Evolutionary conservation across 2,329 filamentous ascomycete genomes (phyloP), one percentile per base, ranked within the genome.

Genomic region (Lachnellula subtilissima): DNA sequence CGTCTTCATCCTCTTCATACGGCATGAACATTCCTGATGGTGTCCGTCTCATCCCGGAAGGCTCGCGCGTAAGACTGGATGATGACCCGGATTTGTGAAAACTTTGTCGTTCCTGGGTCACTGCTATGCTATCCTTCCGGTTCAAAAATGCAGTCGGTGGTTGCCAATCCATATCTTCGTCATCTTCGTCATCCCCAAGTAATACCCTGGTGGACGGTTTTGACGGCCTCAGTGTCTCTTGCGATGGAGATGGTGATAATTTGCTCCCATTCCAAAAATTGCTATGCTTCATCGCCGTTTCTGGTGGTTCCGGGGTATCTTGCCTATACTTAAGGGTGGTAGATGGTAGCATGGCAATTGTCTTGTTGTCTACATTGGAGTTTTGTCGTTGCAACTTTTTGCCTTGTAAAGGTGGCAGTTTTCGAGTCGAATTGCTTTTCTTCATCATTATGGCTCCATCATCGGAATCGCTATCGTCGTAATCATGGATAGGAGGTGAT

Each of bases 21-120:
- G 91, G 89, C 88, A 95, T 92, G 66, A 96, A 88, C 89, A 96
- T 95, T 64, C 91, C 91, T 40, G 90, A 94, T 50, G 85, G 78
- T 19, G 90, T 95, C 63, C 91, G 81, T 60, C 87, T 84, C 77
- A 95, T 86, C 52, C 86, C 85, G 17, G 73, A 75, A 42, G 66
- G 67, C 57, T 82, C 78, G 19, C 74, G 75, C n/a, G 69, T 71
- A n/a, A 82, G 71, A 52, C 61, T 66, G 35, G 66, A 70, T 71
- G 42, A 76, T 72, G 23, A 81, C 11, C 55, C 57, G 1, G 66
- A 68, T 12, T 61, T 64, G 11, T 67, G 56, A 53, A 68, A 58
- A 43, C 47, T 57, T 32, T 62, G 57, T 19, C 67, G 64, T 48
- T 69, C 67, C 45, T 69, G 66, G 32, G 62, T 61, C 2, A 62